Conservation (phyloP, 495 filamentous ascomycete species). For the Aspergillus panamensis region DNA sequence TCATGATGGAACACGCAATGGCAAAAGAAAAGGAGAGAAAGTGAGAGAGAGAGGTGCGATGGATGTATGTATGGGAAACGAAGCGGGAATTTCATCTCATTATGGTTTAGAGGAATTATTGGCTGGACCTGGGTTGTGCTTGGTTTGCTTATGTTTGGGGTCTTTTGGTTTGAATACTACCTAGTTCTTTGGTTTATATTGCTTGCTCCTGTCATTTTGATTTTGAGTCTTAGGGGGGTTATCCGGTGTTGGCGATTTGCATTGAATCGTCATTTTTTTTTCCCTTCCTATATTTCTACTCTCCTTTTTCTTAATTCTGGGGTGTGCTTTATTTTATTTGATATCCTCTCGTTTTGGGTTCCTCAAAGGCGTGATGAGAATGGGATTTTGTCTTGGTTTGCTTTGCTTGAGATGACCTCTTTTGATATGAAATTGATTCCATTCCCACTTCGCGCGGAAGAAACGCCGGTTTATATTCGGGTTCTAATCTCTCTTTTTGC, state of each 20-base stretch:
- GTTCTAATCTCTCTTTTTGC: background rate
- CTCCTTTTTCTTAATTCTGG: background rate
- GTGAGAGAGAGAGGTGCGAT: no score
- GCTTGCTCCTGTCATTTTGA: background rate
- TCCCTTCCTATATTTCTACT: background rate
- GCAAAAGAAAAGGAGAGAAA: background rate
- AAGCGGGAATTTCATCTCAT: background rate
- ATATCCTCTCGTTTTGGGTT: constrained; percentile 26
- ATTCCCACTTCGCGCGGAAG: background rate
- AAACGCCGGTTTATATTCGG: background rate
- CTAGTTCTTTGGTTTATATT: background rate
- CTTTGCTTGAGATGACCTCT: constrained; percentile 2
- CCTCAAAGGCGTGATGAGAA: constrained; percentile 15
- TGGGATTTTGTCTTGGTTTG: constrained; percentile 9
- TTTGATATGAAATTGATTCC: background rate
- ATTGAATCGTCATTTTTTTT: background rate
- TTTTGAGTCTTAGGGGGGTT: background rate
- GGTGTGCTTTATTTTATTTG: constrained; percentile 17
- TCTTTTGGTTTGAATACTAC: constrained; percentile 3
- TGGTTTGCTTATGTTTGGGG: no score
- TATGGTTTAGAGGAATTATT: background rate
- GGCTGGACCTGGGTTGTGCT: background rate
- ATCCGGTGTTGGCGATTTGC: constrained; percentile 1
- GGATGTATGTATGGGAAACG: no score
- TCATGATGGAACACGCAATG: background rate